A percentile compares a stretch with the other conserved stretches of the same genome.
phyloP scores from a whole-genome alignment of 805 yeast genomes.

The Starmerella roubikii region DNA sequence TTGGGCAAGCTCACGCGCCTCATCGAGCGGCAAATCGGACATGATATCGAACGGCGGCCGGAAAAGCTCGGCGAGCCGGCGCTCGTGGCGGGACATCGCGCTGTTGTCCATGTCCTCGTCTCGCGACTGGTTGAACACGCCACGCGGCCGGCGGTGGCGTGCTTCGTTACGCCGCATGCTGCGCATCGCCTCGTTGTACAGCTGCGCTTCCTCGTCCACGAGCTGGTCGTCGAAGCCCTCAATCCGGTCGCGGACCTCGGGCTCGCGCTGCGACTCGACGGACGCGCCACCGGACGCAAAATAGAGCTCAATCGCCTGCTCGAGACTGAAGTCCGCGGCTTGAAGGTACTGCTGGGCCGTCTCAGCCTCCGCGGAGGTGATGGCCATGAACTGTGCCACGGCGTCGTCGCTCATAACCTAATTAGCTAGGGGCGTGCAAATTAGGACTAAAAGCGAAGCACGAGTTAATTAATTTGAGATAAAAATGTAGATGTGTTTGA shows the following conservation, averaged over 20 bases:
- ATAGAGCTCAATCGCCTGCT: slow-evolving; percentile 70
- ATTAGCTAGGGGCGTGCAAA: too few relatives aligned
- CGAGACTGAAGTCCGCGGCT: slow-evolving; percentile 63
- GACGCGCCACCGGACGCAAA: slow-evolving; percentile 43
- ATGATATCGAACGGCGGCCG: slow-evolving; percentile 91
- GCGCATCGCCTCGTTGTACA: slow-evolving; percentile 17
- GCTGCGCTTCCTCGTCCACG: slow-evolving; percentile 34
- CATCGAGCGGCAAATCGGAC: slow-evolving; percentile 49
- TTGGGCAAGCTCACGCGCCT: slow-evolving; percentile 58
- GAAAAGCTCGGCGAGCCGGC: slow-evolving; percentile 67
- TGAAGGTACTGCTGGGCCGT: slow-evolving; percentile 66
- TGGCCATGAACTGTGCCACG: slow-evolving; percentile 64
- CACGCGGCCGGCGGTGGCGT: slow-evolving; percentile 20
- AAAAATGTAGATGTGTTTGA: too few relatives aligned
- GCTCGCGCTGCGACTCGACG: slow-evolving; percentile 43
- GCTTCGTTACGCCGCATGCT: slow-evolving; percentile 15
- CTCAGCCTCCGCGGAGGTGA: slow-evolving; percentile 60
- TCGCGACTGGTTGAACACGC: slow-evolving; percentile 42
- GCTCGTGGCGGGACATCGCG: slow-evolving; percentile 24
- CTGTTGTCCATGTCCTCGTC: slow-evolving; percentile 12
- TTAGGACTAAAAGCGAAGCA: too few relatives aligned
- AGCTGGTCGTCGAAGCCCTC: slow-evolving; percentile 67
- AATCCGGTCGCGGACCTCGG: slow-evolving; percentile 63
- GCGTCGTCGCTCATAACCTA: slow-evolving; percentile 22
- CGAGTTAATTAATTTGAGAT: too few relatives aligned